Evolutionary conservation across 31 red algal species (phyloP).

Genomic region (Endocladia muricata): DNA sequence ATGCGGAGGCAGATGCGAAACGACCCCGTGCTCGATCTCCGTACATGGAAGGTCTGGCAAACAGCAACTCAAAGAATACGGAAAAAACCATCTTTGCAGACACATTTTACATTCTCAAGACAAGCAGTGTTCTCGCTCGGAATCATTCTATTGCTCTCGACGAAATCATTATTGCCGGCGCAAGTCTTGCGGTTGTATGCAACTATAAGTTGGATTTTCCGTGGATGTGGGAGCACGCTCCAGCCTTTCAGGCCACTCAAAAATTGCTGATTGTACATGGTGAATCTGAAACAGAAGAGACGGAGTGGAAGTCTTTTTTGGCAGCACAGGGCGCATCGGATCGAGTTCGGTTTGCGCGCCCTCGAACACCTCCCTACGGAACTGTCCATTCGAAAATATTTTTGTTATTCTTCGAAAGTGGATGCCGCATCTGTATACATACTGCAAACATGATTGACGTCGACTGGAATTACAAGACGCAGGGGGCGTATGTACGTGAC

Average conservation of each 20-base stretch:
- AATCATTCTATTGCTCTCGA: constrained; percentile 16
- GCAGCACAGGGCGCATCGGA: constrained; percentile 6
- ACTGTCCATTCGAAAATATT: constrained; percentile 94
- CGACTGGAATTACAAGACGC: constrained; percentile 91
- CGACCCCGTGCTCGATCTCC: too few relatives aligned
- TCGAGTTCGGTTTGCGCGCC: constrained; percentile 47
- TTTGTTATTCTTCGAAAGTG: constrained; percentile 62
- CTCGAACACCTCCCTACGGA: constrained; percentile 70
- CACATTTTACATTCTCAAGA: constrained; percentile 28
- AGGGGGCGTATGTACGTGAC: constrained; percentile 89
- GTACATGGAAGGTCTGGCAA: too few relatives aligned
- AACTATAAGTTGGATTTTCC: constrained; percentile 66
- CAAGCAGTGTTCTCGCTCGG: not conserved
- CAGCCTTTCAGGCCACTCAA: constrained; percentile 37
- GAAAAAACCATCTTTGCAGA: not conserved
- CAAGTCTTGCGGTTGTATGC: constrained; percentile 28
- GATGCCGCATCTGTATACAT: constrained; percentile 83
- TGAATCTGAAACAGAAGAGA: constrained; percentile 26
- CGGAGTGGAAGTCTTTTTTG: constrained; percentile 10
- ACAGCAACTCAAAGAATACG: too few relatives aligned
- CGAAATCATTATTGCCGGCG: constrained; percentile 43
- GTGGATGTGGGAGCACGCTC: constrained; percentile 63
- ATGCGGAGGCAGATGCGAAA: too few relatives aligned
- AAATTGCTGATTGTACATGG: constrained; percentile 62
- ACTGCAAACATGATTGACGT: constrained; percentile 81